Percentiles rank a stretch among this genome's conserved stretches.
phyloP scores from a whole-genome alignment of 768 basidiomycete species.

The Megacollybia marginata region DNA sequence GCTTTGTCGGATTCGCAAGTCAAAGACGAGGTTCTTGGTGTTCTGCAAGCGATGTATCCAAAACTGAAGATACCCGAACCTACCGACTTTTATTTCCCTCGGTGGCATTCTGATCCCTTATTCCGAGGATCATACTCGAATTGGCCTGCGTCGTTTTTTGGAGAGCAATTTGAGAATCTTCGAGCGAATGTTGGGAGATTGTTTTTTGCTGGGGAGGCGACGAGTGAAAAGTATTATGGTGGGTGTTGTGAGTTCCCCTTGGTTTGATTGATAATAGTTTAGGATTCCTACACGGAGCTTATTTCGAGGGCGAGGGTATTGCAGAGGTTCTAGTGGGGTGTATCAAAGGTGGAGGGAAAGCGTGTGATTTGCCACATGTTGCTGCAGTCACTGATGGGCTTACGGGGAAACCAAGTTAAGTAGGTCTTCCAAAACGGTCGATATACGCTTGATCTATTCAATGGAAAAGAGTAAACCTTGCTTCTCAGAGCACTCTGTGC shows the following conservation, averaged over 20 bases:
- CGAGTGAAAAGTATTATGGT: conserved; percentile 53
- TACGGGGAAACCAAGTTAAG: too few species aligned
- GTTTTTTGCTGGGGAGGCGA: conserved; percentile 62
- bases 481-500: too few species aligned
- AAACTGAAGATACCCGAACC: conserved; percentile 47
- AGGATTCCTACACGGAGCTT: conserved; percentile 57
- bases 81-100: conserved; percentile 43
- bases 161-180: conserved; percentile 46
- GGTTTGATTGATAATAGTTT: neutral
- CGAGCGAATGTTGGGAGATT: conserved; percentile 45
- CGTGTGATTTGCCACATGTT: neutral
- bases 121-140: conserved; percentile 62
- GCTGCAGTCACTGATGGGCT: too few species aligned
- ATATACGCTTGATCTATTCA: too few species aligned
- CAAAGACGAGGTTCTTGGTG: conserved; percentile 44
- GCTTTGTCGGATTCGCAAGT: conserved; percentile 38
- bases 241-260: conserved; percentile 13
- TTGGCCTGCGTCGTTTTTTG: conserved; percentile 58
- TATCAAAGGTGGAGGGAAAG: conserved; percentile 11
- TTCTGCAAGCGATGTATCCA: conserved; percentile 56
- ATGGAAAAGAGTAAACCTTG: too few species aligned
- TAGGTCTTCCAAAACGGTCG: too few species aligned
- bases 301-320: conserved; percentile 42
- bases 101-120: conserved; percentile 46
- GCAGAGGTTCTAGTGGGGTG: conserved; percentile 35